A percentile compares a stretch with the other conserved stretches of the same genome.
phyloP scores from a whole-genome alignment of 2,329 filamentous ascomycete genomes.

The Metarhizium album region DNA sequence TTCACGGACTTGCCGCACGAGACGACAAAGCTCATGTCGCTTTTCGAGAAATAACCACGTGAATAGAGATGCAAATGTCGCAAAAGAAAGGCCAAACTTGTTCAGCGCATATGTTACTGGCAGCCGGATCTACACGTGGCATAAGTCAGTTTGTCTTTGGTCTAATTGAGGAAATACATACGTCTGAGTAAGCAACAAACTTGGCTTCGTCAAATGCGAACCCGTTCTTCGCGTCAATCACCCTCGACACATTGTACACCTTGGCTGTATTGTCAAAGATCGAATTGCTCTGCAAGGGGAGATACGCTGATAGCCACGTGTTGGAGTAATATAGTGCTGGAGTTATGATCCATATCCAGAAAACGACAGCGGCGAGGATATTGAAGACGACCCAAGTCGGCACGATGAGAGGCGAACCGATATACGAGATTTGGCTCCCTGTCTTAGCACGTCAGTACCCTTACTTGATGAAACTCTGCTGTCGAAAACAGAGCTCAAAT shows the following conservation, averaged over 20 bases:
- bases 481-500: background rate
- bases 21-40: conserved; percentile 12
- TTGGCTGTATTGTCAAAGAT: conserved; percentile 42
- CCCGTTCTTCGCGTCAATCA: conserved; percentile 32
- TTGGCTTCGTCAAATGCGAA: conserved; percentile 33
- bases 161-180: conserved; percentile 12
- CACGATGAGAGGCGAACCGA: conserved; percentile 28
- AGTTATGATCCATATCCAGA: conserved; percentile 33
- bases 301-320: conserved; percentile 38
- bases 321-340: conserved; percentile 36
- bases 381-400: conserved; percentile 37
- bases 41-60: conserved; percentile 22
- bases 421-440: conserved; percentile 25
- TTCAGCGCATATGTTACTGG: conserved; percentile 32
- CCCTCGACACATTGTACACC: conserved; percentile 35
- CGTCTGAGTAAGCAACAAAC: conserved; percentile 41
- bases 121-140: conserved; percentile 26
- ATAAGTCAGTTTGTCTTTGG: background rate
- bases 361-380: conserved; percentile 34
- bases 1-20: background rate
- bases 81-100: conserved; percentile 42
- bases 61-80: conserved; percentile 31
- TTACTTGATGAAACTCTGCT: background rate
- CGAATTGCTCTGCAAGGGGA: conserved; percentile 40
- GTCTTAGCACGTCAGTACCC: background rate